Percentiles rank a stretch among this genome's conserved stretches.
phyloP scores from a whole-genome alignment of 805 yeast species.

The Myxozyma neotropica region DNA sequence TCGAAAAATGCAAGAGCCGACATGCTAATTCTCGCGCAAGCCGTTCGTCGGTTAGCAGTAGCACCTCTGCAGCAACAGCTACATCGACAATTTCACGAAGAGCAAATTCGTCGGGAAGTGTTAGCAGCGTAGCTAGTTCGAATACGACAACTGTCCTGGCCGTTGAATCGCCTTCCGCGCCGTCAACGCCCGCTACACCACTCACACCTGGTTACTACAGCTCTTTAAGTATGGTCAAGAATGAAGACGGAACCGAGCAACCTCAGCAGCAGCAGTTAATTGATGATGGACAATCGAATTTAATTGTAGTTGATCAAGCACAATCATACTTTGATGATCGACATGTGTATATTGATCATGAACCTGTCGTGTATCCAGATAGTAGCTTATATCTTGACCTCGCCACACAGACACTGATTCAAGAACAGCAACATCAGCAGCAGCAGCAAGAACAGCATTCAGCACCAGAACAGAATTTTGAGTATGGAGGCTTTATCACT shows the following conservation, averaged over 20 bases:
- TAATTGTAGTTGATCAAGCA: not conserved
- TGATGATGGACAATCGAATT: too few species aligned
- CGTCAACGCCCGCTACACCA: constrained; percentile 12
- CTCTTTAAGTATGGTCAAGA: not conserved
- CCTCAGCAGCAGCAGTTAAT: not conserved
- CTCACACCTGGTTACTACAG: not conserved
- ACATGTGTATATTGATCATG: not conserved
- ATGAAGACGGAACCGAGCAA: not conserved
- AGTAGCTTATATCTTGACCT: not conserved
- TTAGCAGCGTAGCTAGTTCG: not conserved
- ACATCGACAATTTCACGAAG: not conserved
- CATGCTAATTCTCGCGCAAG: constrained; percentile 1
- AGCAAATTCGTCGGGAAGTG: constrained; percentile 5
- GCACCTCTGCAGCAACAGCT: not conserved
- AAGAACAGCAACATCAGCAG: not conserved
- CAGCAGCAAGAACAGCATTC: constrained; percentile 5
- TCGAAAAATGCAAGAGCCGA: constrained; percentile 36
- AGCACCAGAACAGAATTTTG: not conserved
- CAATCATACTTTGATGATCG: not conserved
- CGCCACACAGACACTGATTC: not conserved
- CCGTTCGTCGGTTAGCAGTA: not conserved
- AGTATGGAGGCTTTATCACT: not conserved
- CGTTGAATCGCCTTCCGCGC: not conserved
- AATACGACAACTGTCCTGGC: not conserved
- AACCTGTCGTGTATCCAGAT: not conserved